These are phyloP conservation scores for Alloascoidea africana DNA, from an alignment of 805 yeast genomes.

Conservation along the genomic window DNA sequence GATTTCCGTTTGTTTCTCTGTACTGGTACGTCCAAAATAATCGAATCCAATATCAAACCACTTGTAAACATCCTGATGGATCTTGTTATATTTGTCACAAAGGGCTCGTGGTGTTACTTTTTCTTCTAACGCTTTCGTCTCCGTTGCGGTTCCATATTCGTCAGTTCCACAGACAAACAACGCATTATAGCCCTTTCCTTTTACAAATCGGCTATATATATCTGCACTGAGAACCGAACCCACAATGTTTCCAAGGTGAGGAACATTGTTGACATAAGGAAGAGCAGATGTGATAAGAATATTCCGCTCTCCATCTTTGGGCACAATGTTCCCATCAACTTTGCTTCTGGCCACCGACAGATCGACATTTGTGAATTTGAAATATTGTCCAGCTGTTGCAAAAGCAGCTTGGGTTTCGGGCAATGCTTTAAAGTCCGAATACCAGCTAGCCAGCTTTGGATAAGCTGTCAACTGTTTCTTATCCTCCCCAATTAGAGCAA, in stretches of 20 bases:
- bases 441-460: not conserved
- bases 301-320: slow-evolving; percentile 61
- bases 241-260: slow-evolving; percentile 93
- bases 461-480: too few relatives aligned
- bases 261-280: slow-evolving; percentile 97
- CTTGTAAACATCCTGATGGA: slow-evolving; percentile 83
- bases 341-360: slow-evolving; percentile 10
- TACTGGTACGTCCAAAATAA: slow-evolving; percentile 92
- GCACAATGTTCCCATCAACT: slow-evolving; percentile 29
- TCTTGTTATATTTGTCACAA: slow-evolving; percentile 78
- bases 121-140: slow-evolving; percentile 94
- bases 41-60: slow-evolving; percentile 97
- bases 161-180: slow-evolving; percentile 93
- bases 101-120: slow-evolving; percentile 75
- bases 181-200: slow-evolving; percentile 77
- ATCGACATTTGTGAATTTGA: slow-evolving; percentile 10
- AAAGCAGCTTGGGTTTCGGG: not conserved
- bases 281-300: slow-evolving; percentile 88
- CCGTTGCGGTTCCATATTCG: slow-evolving; percentile 99
- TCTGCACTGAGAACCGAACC: slow-evolving; percentile 95
- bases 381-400: not conserved
- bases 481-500: slow-evolving; percentile 24
- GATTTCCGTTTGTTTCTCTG: slow-evolving; percentile 80
- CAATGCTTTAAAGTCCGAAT: not conserved
- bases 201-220: slow-evolving; percentile 79